Evolutionary conservation across 2,329 filamentous ascomycete species (phyloP), one percentile per base, ranked within the genome.

Genomic region (Ophiostoma australiae): DNA sequence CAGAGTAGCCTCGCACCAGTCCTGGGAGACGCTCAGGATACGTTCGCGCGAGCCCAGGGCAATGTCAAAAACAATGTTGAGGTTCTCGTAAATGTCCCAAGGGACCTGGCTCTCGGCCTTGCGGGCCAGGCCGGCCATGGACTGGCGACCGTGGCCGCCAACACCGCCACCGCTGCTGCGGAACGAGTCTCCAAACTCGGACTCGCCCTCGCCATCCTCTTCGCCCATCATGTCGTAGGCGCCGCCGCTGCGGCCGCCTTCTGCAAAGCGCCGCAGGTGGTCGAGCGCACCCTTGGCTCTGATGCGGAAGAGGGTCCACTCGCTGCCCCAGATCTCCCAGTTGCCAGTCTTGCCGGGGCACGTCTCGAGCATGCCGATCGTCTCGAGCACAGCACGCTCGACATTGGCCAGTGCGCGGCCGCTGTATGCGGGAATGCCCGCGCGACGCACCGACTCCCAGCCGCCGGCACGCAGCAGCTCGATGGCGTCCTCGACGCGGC

Each of bases 1-100:
- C 72, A 97, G 81, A 0, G 90, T 91, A 0, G 93, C 94, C 81
- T 98, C 94, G 69, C 94, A 89, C 94, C 94, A 98, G 79, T 97
- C 94, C 76, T 94, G 89, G 0, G 93, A 88, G 65, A 89, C 87
- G 67, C 89, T 86, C 73, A 96, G 82, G 69, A 97, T 92, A 27
- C 93, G 89, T 48, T 90, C 86, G 11, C 88, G 84, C 74, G 91
- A 87, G 48, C 94, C 94, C 4, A 95, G 85, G 1, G 96, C 81
- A 72, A 97, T 90, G 44, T 90, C 89, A 78, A 97, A 97, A 6
- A 97, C 81, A 15, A 88, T 89, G 74, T 90, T 88, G 70, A 98
- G 82, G 75, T 91, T 93, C 77, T 97, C 90, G 78, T 97, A 97
- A 37, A 98, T 88, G 33, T 91, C 88, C 91, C 92, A 97, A 0